Percentiles rank a stretch among this genome's conserved stretches.
These are phyloP conservation scores for Przewalskia tangutica DNA, from an alignment of 257 asterid species.

Conservation along the genomic window DNA sequence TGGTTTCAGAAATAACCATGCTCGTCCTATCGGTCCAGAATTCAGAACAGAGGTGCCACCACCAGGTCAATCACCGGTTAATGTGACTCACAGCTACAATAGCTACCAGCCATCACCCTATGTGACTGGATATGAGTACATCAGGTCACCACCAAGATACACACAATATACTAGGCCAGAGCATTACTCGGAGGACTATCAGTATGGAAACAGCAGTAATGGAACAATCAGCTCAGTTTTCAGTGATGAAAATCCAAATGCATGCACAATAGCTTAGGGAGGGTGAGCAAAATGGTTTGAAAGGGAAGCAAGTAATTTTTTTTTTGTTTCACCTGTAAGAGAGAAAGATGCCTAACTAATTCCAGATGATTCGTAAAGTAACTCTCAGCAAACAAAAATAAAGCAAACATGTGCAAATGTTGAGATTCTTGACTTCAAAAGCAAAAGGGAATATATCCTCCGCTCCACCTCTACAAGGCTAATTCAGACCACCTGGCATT, in stretches of 20 bases:
- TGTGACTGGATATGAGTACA: constrained; percentile 50
- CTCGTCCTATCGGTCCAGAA: constrained; percentile 6
- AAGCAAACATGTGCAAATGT: constrained; percentile 20
- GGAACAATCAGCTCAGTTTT: constrained; percentile 57
- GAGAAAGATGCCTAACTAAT: constrained; percentile 9
- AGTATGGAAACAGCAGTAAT: constrained; percentile 35
- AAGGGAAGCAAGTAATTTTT: not conserved
- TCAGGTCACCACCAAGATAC: constrained; percentile 22
- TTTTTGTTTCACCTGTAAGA: not conserved
- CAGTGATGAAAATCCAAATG: constrained; percentile 92
- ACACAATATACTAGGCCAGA: constrained; percentile 27
- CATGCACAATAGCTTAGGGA: constrained; percentile 55
- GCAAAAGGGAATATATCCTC: constrained; percentile 30
- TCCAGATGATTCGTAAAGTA: not conserved
- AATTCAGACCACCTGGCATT: constrained; percentile 15
- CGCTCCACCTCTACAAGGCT: constrained; percentile 19
- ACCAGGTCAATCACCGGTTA: constrained; percentile 20
- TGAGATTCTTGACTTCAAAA: constrained; percentile 41
- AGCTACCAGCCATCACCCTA: constrained; percentile 51
- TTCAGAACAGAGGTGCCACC: constrained; percentile 23
- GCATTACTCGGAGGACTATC: constrained; percentile 35
- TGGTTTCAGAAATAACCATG: constrained; percentile 10
- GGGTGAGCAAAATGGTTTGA: not conserved
- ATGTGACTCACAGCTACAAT: constrained; percentile 50
- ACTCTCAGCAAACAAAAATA: constrained; percentile 6